Conservation (phyloP, 768 basidiomycete genomes). For the Leccinum pellstonianum region DNA sequence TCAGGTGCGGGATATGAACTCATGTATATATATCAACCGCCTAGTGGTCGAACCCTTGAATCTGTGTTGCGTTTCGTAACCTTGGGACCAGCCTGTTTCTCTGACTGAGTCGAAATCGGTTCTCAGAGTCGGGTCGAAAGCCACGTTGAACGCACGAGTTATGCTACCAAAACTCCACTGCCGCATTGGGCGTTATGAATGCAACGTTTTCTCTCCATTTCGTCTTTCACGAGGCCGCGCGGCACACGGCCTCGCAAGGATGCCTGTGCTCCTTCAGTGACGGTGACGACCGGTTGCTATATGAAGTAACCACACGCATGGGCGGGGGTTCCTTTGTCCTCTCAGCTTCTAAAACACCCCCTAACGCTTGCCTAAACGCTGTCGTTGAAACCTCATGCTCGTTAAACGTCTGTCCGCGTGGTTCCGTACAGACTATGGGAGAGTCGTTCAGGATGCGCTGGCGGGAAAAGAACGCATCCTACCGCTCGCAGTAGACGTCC, state of each 20-base stretch:
- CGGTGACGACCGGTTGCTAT: conserved; percentile 8
- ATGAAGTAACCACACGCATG: conserved; percentile 11
- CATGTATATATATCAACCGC: neutral
- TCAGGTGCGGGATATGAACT: too few relatives aligned
- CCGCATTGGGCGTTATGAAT: conserved; percentile 14
- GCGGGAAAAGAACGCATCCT: conserved; percentile 41
- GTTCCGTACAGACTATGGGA: conserved; percentile 11
- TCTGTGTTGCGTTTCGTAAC: neutral
- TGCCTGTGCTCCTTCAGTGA: conserved; percentile 8
- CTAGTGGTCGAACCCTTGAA: conserved; percentile 1
- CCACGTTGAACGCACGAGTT: neutral
- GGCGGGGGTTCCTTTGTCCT: conserved; percentile 2
- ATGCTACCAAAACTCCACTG: conserved; percentile 7
- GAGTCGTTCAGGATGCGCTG: conserved; percentile 21
- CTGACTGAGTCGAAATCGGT: neutral
- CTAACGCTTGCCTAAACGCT: neutral
- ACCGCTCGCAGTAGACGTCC: conserved; percentile 41
- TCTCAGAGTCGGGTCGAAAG: too few relatives aligned
- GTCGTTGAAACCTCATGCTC: conserved; percentile 11
- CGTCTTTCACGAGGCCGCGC: conserved; percentile 13
- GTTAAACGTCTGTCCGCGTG: conserved; percentile 13
- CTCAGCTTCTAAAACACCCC: neutral
- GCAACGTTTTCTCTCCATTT: conserved; percentile 11
- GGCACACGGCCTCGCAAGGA: neutral
- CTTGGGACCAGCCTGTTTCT: neutral